These are phyloP conservation scores for Annulohypoxylon nitens DNA, from an alignment of 495 filamentous ascomycete genomes.

Conservation along the genomic window DNA sequence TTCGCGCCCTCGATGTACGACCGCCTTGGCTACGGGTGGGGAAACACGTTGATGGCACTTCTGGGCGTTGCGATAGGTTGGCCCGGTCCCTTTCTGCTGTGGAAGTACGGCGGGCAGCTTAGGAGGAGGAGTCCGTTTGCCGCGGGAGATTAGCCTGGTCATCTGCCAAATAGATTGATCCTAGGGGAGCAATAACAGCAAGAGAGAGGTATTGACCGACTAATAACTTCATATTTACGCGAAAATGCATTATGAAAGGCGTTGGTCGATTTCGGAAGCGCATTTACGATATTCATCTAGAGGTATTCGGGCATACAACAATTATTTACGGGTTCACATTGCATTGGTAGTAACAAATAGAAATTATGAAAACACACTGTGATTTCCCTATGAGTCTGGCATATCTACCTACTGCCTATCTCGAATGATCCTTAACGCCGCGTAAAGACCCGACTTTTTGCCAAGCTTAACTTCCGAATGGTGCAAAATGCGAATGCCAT, in stretches of 20 bases:
- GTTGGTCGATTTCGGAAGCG: not conserved
- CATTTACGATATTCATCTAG: not conserved
- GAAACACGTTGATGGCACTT: constrained; percentile 67
- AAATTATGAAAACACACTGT: constrained; percentile 6
- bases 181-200: not conserved
- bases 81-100: constrained; percentile 66
- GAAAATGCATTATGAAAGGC: constrained; percentile 1
- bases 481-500: constrained; percentile 2
- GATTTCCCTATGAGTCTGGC: constrained; percentile 6
- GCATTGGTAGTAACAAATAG: constrained; percentile 8
- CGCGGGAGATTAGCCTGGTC: constrained; percentile 60
- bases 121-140: constrained; percentile 74
- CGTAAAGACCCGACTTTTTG: constrained; percentile 10
- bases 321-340: not conserved
- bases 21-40: constrained; percentile 68
- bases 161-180: not conserved
- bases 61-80: constrained; percentile 64
- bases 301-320: not conserved
- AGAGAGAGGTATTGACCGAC: not conserved
- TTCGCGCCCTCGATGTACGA: constrained; percentile 77
- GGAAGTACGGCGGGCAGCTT: constrained; percentile 60
- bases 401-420: constrained; percentile 21
- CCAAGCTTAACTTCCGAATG: constrained; percentile 11
- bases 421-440: constrained; percentile 31
- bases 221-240: not conserved